Evolutionary conservation across 1,284 basidiomycete genomes (phyloP), one percentile per base, ranked within the genome.

Genomic region (Earliella scabrosa): DNA sequence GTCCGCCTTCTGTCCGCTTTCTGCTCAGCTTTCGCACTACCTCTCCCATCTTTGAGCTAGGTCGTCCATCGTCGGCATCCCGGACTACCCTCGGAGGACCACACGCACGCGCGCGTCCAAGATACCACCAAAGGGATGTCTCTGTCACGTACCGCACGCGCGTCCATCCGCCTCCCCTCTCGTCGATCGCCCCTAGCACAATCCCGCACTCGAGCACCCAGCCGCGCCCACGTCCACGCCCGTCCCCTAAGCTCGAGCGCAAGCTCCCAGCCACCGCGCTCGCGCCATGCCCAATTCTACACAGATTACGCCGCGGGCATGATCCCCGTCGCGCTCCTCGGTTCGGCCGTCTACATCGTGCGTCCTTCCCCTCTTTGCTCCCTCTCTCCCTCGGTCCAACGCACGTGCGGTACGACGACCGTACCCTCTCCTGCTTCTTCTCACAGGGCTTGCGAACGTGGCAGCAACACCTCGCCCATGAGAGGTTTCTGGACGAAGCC

Each of bases 291-390:
- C 4, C 75, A 77, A 60, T 85, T 85, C 77, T 92, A 92, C 69
- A 74, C 82, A 36, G 80, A 86, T 56, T 77, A 86, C 48, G 69
- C 88, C 39, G 90, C 90, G 26, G 83, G 82, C 34, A 92, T 92
- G 89, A 75, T 91, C 39, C 90, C 90, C 7, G 76, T 92, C 54
- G 84, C 86, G 45, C 73, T 92, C 46, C 77, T 92, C 24, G 90
- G 88, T 14, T 90, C 88, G 53, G 87, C 86, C 10, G 80, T 92
- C 50, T 92, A 90, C 73, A 76, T 91, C 63, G 90, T 89, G 67
- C 58, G 82, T n/a, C n/a, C 71, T 45, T 61, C 58, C 38, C 47
- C 53, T 54, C 45, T 27, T 58, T 51, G 18, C 29, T 31, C 13
- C 39, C 47, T 10, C 26, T 48, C 39, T 44, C 27, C 43, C 32